Evolutionary conservation across 2,329 filamentous ascomycete genomes (phyloP).

Genomic region (Microdochium paspali): DNA sequence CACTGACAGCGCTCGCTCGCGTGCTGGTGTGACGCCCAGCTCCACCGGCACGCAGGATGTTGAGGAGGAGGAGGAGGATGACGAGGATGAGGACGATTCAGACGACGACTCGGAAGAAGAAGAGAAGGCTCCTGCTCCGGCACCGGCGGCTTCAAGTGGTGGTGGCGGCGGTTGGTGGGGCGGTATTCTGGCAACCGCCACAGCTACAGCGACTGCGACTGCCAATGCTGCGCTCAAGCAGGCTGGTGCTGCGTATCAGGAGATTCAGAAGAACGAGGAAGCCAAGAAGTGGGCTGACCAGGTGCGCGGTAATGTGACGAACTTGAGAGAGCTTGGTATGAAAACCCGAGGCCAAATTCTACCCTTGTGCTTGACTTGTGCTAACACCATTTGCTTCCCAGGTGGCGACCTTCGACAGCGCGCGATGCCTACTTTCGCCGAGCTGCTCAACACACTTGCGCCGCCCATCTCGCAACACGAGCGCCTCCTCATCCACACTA

Average conservation of each 20-base stretch:
- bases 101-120: conserved; percentile 34
- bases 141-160: conserved; percentile 13
- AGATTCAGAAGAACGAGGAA: conserved; percentile 94
- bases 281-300: conserved; percentile 95
- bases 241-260: conserved; percentile 85
- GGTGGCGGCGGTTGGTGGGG: conserved; percentile 79
- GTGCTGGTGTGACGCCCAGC: not conserved
- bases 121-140: conserved; percentile 31
- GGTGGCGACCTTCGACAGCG: conserved; percentile 80
- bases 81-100: not conserved
- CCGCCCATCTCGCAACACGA: conserved; percentile 96
- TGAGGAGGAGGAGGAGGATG: not conserved
- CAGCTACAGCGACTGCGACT: conserved; percentile 43
- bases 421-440: conserved; percentile 89
- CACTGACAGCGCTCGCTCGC: conserved; percentile 46
- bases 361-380: not conserved
- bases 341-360: conserved; percentile 3
- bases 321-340: conserved; percentile 66
- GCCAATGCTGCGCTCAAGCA: conserved; percentile 73
- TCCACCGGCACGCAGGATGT: not conserved
- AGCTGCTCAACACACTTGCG: conserved; percentile 87
- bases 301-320: conserved; percentile 79
- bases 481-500: conserved; percentile 92
- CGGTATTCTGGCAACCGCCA: conserved; percentile 72
- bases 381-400: conserved; percentile 24